A percentile compares a stretch with the other conserved stretches of the same genome.
Evolutionary conservation across 768 basidiomycete species (phyloP).

Genomic region (Boletus coccyginus): DNA sequence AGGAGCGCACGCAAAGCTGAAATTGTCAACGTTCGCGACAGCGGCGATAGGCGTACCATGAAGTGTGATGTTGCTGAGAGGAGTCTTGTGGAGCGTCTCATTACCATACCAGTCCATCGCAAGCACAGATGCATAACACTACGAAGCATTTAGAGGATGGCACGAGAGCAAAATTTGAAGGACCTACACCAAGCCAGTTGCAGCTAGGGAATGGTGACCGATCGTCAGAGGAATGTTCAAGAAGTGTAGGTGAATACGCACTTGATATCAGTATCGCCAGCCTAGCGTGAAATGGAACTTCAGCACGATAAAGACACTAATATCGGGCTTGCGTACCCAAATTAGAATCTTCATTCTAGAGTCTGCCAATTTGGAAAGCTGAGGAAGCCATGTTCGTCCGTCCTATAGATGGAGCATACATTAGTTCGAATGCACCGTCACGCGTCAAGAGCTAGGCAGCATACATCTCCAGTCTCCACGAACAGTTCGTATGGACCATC

Average conservation of each 20-base stretch:
- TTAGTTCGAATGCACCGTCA: neutral
- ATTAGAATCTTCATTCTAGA: slow-evolving; percentile 38
- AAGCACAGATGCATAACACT: slow-evolving; percentile 37
- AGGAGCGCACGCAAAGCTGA: slow-evolving; percentile 60
- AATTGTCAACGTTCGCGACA: slow-evolving; percentile 63
- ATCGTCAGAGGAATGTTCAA: neutral
- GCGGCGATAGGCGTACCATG: slow-evolving; percentile 51
- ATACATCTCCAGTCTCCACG: slow-evolving; percentile 53
- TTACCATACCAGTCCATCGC: slow-evolving; percentile 50
- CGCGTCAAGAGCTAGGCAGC: slow-evolving; percentile 6
- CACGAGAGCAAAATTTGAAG: neutral
- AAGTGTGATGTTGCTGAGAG: slow-evolving; percentile 56
- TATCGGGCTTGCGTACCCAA: slow-evolving; percentile 30
- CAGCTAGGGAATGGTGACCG: slow-evolving; percentile 1
- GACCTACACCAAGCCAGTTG: slow-evolving; percentile 35
- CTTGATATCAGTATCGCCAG: slow-evolving; percentile 29
- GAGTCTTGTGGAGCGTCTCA: slow-evolving; percentile 36
- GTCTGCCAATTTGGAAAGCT: slow-evolving; percentile 36
- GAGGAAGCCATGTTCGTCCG: slow-evolving; percentile 37
- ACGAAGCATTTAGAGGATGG: neutral
- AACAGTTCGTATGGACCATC: slow-evolving; percentile 43
- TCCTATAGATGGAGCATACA: slow-evolving; percentile 15
- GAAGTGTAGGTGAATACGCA: slow-evolving; percentile 2
- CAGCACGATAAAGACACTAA: neutral
- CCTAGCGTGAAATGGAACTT: slow-evolving; percentile 12